Percentiles rank a stretch among this genome's conserved stretches.
These are phyloP conservation scores for Auriscalpium microsporum DNA, from an alignment of 768 basidiomycete species.

Conservation along the genomic window DNA sequence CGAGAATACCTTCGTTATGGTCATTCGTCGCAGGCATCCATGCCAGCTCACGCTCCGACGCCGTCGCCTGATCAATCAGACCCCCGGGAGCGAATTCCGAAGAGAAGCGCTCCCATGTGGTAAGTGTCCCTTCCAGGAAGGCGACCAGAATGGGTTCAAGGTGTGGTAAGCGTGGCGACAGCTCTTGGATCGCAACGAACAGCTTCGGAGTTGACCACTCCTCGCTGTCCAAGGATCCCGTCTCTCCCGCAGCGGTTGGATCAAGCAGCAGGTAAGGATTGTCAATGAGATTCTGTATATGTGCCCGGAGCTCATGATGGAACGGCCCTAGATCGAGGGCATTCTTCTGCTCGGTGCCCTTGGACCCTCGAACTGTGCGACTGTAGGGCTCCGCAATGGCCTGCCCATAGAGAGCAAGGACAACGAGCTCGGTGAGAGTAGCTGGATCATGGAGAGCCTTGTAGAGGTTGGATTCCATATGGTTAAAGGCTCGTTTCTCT, in stretches of 20 bases:
- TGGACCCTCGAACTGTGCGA: constrained; percentile 8
- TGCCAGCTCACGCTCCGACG: constrained; percentile 5
- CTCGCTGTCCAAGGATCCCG: constrained; percentile 8
- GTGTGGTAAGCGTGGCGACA: background rate
- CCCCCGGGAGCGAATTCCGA: constrained; percentile 17
- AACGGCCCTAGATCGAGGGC: constrained; percentile 17
- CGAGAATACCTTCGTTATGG: constrained; percentile 21
- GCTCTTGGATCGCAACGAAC: constrained; percentile 1
- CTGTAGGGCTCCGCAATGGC: constrained; percentile 21
- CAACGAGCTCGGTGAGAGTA: constrained; percentile 18
- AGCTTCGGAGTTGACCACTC: constrained; percentile 4
- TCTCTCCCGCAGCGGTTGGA: background rate
- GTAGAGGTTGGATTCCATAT: constrained; percentile 23
- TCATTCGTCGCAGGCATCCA: constrained; percentile 23
- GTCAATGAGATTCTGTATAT: constrained; percentile 10
- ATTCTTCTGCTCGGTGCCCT: constrained; percentile 10
- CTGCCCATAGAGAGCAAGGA: constrained; percentile 13
- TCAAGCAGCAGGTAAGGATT: constrained; percentile 11
- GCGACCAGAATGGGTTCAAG: background rate
- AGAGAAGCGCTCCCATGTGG: constrained; percentile 19
- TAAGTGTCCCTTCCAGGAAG: constrained; percentile 17
- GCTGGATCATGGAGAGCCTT: constrained; percentile 15
- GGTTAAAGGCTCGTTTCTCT: constrained; percentile 12
- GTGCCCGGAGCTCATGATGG: constrained; percentile 13
- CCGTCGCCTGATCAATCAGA: constrained; percentile 6